These are phyloP conservation scores for Secale cereale DNA, from an alignment of 176 grass and related monocot species.

Conservation along the genomic window DNA sequence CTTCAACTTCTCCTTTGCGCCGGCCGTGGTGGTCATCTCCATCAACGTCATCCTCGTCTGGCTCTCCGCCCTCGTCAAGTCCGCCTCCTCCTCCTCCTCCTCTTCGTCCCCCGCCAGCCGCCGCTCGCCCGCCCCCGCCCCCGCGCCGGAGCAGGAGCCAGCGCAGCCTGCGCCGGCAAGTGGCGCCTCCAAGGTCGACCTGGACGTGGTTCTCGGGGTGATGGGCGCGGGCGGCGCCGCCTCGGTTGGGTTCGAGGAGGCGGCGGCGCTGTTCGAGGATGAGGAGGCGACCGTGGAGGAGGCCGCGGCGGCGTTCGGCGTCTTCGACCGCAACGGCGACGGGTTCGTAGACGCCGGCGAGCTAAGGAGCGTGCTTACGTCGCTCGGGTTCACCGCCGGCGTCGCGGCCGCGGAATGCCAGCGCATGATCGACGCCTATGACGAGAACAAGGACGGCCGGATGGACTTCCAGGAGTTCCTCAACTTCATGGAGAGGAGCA, in stretches of 20 bases:
- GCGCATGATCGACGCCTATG: constrained; percentile 68
- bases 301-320: constrained; percentile 53
- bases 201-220: constrained; percentile 38
- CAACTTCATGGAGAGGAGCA: constrained; percentile 49
- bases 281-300: constrained; percentile 67
- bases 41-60: constrained; percentile 30
- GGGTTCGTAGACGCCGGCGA: constrained; percentile 67
- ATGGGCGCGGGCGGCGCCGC: constrained; percentile 23
- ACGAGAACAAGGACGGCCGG: constrained; percentile 67
- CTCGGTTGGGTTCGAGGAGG: constrained; percentile 51
- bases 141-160: neutral
- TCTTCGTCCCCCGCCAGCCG: neutral
- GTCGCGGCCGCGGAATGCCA: constrained; percentile 37
- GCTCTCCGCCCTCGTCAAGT: constrained; percentile 27
- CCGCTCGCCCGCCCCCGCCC: neutral
- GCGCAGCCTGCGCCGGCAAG: neutral
- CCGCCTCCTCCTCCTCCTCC: neutral
- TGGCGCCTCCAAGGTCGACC: neutral
- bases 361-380: constrained; percentile 56
- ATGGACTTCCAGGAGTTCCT: constrained; percentile 76
- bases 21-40: constrained; percentile 33
- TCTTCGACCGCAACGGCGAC: constrained; percentile 73
- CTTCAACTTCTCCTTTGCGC: constrained; percentile 30
- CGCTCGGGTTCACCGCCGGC: constrained; percentile 52
- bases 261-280: constrained; percentile 61